A percentile compares a stretch with the other conserved stretches of the same genome.
Evolutionary conservation across 139 green algal genomes (phyloP).

Genomic region (Micromonas pusilla): DNA sequence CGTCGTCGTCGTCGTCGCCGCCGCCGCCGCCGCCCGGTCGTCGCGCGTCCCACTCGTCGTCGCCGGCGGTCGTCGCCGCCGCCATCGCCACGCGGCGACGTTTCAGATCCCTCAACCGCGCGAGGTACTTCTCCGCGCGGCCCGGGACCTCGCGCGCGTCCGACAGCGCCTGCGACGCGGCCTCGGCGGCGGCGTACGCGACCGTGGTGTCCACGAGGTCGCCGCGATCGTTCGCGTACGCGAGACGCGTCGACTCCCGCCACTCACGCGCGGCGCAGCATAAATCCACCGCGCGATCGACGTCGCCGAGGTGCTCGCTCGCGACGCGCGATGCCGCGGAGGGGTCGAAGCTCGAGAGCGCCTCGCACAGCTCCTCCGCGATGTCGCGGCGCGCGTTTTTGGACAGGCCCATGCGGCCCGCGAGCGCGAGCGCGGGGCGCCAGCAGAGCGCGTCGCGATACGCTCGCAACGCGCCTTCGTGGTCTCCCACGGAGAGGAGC

Average conservation of each 20-base stretch:
- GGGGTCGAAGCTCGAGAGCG: constrained; percentile 43
- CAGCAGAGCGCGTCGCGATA: constrained; percentile 65
- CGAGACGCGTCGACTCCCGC: constrained; percentile 41
- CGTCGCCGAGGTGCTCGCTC: constrained; percentile 54
- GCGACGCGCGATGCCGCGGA: constrained; percentile 55
- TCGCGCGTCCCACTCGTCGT: constrained; percentile 6
- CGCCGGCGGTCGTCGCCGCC: background rate
- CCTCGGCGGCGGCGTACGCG: constrained; percentile 42
- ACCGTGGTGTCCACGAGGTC: constrained; percentile 52
- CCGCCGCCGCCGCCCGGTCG: background rate
- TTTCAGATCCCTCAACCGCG: constrained; percentile 59
- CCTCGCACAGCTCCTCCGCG: constrained; percentile 56
- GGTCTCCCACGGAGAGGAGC: constrained; percentile 9
- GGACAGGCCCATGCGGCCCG: constrained; percentile 44
- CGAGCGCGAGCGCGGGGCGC: constrained; percentile 64
- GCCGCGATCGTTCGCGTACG: constrained; percentile 28
- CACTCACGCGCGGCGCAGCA: constrained; percentile 49
- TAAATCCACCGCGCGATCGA: constrained; percentile 53
- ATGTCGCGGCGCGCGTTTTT: constrained; percentile 36
- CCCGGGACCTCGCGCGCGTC: constrained; percentile 51
- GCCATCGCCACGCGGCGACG: constrained; percentile 15
- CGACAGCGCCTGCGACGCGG: constrained; percentile 33
- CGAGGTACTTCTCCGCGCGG: constrained; percentile 58
- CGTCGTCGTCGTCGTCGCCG: constrained; percentile 8
- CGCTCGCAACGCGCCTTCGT: constrained; percentile 37